Percentiles rank a stretch among this genome's conserved stretches.
These are phyloP conservation scores for Bryoerythrophyllum caledonicum DNA, from an alignment of 225 moss, liverwort and hornwort species.

Conservation along the genomic window DNA sequence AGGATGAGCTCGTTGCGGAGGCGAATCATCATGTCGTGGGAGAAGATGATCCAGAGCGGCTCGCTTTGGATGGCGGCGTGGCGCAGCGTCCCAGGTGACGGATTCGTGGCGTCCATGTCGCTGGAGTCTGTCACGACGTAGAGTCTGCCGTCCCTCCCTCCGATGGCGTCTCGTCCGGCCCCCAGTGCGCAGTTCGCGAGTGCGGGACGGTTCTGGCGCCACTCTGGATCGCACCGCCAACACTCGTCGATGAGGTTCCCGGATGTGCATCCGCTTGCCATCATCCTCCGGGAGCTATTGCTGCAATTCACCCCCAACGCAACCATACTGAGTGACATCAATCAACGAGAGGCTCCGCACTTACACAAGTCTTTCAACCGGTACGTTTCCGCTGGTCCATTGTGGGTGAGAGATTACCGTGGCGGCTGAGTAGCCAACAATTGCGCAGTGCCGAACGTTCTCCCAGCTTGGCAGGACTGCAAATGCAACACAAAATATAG, in stretches of 20 bases:
- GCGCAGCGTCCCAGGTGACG: constrained; percentile 43
- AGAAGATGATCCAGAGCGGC: constrained; percentile 56
- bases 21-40: constrained; percentile 44
- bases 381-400: too few species aligned
- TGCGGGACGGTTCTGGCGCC: constrained; percentile 37
- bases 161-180: constrained; percentile 40
- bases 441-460: too few species aligned
- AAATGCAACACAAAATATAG: constrained; percentile 5
- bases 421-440: not conserved
- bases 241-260: constrained; percentile 46
- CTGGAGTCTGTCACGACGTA: constrained; percentile 40
- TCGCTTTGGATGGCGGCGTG: constrained; percentile 42
- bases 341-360: not conserved
- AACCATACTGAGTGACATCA: not conserved
- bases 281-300: constrained; percentile 20
- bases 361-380: not conserved
- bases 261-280: constrained; percentile 22
- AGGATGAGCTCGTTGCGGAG: constrained; percentile 53
- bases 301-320: not conserved
- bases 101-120: constrained; percentile 31
- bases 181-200: constrained; percentile 46
- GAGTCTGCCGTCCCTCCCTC: constrained; percentile 35
- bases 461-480: constrained; percentile 23
- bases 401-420: constrained; percentile 7
- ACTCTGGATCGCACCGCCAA: constrained; percentile 48